phyloP scores from a whole-genome alignment of 768 basidiomycete genomes.

The Pisolithus sp. region DNA sequence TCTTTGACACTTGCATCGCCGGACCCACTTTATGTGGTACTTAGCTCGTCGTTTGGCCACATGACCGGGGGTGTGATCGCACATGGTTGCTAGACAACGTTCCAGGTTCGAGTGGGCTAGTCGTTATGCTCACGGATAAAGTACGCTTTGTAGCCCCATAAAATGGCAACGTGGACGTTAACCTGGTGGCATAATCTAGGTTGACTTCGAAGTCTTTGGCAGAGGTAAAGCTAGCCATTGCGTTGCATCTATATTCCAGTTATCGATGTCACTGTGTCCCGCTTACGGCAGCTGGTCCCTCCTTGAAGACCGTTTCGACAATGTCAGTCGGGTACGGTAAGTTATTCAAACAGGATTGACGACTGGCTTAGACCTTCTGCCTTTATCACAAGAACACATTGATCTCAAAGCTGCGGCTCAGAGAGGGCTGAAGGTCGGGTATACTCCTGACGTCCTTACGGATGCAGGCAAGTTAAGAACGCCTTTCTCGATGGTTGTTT shows the following conservation, averaged over 20 bases:
- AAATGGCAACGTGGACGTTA: background rate
- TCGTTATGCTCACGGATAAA: constrained; percentile 68
- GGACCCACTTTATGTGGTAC: background rate
- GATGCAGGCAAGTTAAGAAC: constrained; percentile 59
- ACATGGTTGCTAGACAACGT: constrained; percentile 72
- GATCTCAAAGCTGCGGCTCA: constrained; percentile 53
- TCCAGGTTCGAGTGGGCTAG: constrained; percentile 53
- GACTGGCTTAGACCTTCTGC: background rate
- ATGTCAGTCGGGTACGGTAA: constrained; percentile 88
- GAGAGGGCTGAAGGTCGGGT: constrained; percentile 69
- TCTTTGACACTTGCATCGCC: background rate
- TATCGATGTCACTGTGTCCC: background rate
- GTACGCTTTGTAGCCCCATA: constrained; percentile 29
- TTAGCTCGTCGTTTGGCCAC: constrained; percentile 44
- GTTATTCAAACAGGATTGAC: constrained; percentile 6
- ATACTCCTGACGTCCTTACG: constrained; percentile 90
- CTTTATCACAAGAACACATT: constrained; percentile 64
- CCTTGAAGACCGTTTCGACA: constrained; percentile 79
- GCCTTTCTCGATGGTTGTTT: background rate
- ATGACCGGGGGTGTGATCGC: constrained; percentile 52
- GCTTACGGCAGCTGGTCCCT: constrained; percentile 54
- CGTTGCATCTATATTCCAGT: background rate
- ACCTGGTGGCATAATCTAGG: constrained; percentile 32
- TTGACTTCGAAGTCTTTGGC: constrained; percentile 57
- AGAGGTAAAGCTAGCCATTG: constrained; percentile 26